Percentiles rank a stretch among this genome's conserved stretches.
Evolutionary conservation across 192 early-diverging fungal species (phyloP).

Genomic region (Umbelopsis sp.): DNA sequence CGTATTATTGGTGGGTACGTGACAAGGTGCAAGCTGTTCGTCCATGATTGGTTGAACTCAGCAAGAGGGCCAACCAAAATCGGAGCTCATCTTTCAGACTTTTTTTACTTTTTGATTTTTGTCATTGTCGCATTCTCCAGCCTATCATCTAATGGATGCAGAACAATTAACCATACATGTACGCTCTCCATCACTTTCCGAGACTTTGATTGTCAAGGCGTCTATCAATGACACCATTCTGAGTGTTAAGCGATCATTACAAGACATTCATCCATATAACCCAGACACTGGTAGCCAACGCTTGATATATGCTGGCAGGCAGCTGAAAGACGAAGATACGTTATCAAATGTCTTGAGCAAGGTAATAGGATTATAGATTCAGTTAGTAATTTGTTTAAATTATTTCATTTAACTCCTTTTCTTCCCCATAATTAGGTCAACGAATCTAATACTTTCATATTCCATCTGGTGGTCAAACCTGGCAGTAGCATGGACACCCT

Average conservation of each 20-base stretch:
- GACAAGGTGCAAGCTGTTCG: no score
- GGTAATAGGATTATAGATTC: constrained; percentile 4
- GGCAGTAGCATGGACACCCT: neutral
- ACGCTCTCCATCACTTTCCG: constrained; percentile 33
- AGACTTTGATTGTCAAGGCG: constrained; percentile 21
- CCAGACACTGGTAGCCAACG: constrained; percentile 34
- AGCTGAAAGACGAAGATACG: constrained; percentile 26
- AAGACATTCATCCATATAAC: constrained; percentile 29
- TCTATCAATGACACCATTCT: constrained; percentile 6
- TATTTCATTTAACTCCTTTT: neutral
- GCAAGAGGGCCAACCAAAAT: no score
- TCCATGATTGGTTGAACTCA: no score
- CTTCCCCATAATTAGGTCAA: constrained; percentile 5
- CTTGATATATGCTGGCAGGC: constrained; percentile 36
- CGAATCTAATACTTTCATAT: constrained; percentile 21
- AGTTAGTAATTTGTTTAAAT: no score
- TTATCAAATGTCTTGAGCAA: constrained; percentile 27
- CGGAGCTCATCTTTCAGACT: no score
- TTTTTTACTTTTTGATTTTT: no score
- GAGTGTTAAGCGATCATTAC: constrained; percentile 25
- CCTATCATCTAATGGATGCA: neutral
- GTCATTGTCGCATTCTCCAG: no score
- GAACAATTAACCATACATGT: constrained; percentile 27
- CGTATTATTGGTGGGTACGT: no score
- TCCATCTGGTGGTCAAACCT: constrained; percentile 44